Evolutionary conservation across 2,329 filamentous ascomycete genomes (phyloP).

Genomic region (Colletotrichum costaricense): DNA sequence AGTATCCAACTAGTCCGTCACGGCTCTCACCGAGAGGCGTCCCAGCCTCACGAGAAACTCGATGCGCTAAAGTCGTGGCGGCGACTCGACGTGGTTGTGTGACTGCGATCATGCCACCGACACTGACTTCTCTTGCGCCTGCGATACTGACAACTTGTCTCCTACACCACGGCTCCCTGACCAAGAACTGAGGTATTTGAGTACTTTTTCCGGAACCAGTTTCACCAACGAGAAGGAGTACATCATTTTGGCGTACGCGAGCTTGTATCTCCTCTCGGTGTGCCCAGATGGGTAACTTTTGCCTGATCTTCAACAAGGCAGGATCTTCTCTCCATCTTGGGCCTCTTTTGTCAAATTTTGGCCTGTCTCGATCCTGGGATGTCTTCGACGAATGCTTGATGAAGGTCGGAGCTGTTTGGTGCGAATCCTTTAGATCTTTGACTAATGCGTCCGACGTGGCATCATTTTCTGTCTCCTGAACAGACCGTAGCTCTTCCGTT

Average conservation of each 20-base stretch:
- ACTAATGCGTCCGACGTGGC: neutral
- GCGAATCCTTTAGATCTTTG: neutral
- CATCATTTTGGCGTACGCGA: conserved; percentile 72
- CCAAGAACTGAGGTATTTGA: conserved; percentile 92
- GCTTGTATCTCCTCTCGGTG: conserved; percentile 77
- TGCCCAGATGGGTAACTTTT: conserved; percentile 83
- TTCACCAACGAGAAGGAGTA: conserved; percentile 90
- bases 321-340: conserved; percentile 44
- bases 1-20: conserved; percentile 81
- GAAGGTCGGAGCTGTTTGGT: neutral
- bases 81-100: conserved; percentile 95
- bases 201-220: conserved; percentile 98
- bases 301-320: conserved; percentile 60
- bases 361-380: neutral
- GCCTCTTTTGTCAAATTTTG: conserved; percentile 4
- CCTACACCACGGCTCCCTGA: conserved; percentile 82
- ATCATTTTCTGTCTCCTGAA: neutral
- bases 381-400: conserved; percentile 8
- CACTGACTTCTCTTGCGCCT: conserved; percentile 55
- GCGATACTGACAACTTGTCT: conserved; percentile 64
- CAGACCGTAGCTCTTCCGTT: neutral
- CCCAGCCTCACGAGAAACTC: conserved; percentile 83
- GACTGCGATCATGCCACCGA: conserved; percentile 88
- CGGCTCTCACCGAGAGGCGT: conserved; percentile 59
- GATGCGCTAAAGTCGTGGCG: conserved; percentile 88